Base-by-base conservation (phyloP, 768 basidiomycete species). In the Pleurotus sapidus region DNA sequence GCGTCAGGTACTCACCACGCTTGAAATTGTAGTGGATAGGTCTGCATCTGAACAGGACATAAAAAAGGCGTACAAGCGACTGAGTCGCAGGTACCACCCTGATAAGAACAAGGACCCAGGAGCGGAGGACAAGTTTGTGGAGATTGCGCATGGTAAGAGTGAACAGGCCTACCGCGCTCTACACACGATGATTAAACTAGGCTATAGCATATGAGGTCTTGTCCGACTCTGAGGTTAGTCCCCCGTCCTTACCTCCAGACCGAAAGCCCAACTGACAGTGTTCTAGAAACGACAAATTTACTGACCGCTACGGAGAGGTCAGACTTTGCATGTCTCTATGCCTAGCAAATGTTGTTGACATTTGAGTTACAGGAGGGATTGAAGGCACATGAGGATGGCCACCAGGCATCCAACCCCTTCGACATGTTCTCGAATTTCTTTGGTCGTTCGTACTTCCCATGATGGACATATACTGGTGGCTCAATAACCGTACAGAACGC, bases 391-490 rank as follows among this genome's bases (percentile, higher is more conserved):
- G 93, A 95, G 74, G 87, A 87, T 47, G 93, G 92, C n/a, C 88
- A 90, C 60, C 78, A 83, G 48, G 78, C 88, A 55, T 81, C 83
- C 18, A 94, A 98, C 67, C 95, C 96, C 17, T 94, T 98, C 67
- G 97, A 98, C 70, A 82, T 97, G 63, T 99, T 99, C 74, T 84
- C 89, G 42, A 88, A 76, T 64, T 97, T 98, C 79, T 99, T 99
- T 62, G 92, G 88, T 60, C 82, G 88, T 89, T 57, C 70, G 85
- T 81, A 42, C 6, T 5, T 46, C 27, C 24, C 18, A 4, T 34
- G 30, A 34, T 34, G 8, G 9, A 2, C 30, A 0, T 7, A 34
- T 11, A 7, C 3, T 11, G 30, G 4, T 11, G 9, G 30, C 30
- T 34, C 30, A 11, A 34, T 34, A 34, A 37, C 18, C 17, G 43